Evolutionary conservation across 1,139 yeast genomes (phyloP).

Genomic region (Scheffersomyces quercinus): DNA sequence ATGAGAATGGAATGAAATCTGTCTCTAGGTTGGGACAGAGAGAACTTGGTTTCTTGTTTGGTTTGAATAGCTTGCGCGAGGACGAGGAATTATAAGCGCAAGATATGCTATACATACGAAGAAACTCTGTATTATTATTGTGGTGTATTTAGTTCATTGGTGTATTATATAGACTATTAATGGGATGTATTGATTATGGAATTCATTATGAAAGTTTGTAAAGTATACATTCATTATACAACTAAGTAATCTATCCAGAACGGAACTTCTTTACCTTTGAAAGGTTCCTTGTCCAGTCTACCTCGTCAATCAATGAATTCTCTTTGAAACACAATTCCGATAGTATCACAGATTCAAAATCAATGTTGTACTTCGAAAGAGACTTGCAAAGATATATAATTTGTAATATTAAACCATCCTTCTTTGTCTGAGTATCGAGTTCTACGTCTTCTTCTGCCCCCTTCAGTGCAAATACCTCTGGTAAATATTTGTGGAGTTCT

Average conservation of each 20-base stretch:
- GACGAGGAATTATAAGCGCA: not conserved
- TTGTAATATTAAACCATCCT: conserved; percentile 69
- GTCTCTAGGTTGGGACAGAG: conserved; percentile 65
- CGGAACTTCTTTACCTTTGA: conserved; percentile 37
- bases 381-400: conserved; percentile 77
- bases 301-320: conserved; percentile 25
- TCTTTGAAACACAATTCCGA: conserved; percentile 31
- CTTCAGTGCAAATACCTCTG: conserved; percentile 17
- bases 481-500: conserved; percentile 30
- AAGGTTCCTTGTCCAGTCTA: conserved; percentile 38
- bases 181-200: too few relatives aligned
- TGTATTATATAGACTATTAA: too few relatives aligned
- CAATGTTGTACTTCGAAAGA: conserved; percentile 66
- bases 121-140: not conserved
- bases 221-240: too few relatives aligned
- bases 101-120: not conserved
- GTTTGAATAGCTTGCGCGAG: conserved; percentile 43
- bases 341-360: conserved; percentile 53
- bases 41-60: conserved; percentile 80
- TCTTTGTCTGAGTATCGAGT: conserved; percentile 41
- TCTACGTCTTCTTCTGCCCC: conserved; percentile 27
- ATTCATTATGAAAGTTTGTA: too few relatives aligned
- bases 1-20: conserved; percentile 67
- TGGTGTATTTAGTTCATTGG: not conserved
- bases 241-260: too few relatives aligned